Evolutionary conservation across 208 protist genomes (phyloP), one percentile per base, ranked within the genome.

Genomic region (Crithidia sp.): DNA sequence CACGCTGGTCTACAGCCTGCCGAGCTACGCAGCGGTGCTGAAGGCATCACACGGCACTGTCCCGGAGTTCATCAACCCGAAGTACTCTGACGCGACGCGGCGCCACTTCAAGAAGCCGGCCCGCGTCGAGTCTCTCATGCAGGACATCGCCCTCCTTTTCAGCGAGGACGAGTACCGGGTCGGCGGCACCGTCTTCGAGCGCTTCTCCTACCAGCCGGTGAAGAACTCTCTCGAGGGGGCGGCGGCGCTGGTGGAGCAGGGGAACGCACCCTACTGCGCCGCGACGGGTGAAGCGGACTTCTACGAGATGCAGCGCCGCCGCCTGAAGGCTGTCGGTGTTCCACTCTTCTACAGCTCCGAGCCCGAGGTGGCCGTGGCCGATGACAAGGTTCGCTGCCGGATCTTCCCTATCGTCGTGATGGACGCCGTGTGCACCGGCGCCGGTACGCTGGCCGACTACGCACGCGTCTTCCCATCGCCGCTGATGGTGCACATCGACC

Each of bases 61-160:
- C 39, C 93, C 95, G 5, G 95, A 98, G 85, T 98, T 98, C 77
- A 96, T 98, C 68, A 98, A 98, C 79, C 95, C 95, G 36, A 98
- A 98, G 69, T 98, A 94, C 74, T 74, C 76, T 8, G 89, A 96
- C 59, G 83, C 67, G 0, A 79, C 66, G 10, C 82, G 80, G 41
- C 82, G 67, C 17, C 37, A 44, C 19, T 97, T 98, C 71, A 89
- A 85, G 55, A 89, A 88, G 47, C 92, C 94, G 5, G 89, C 90
- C 14, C 88, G 94, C 28, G 74, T 98, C 13, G 94, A 98, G 77
- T 95, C 90, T 12, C 86, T 98, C 12, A 97, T 98, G 92, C 94
- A 98, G 76, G 94, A 97, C 75, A 71, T 93, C 53, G 85, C 90
- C 3, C 59, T 85, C 0, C 77, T 95, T 7, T 92, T 96, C 67